phyloP scores from a whole-genome alignment of 2,329 filamentous ascomycete species.

The Helotiales sp. region DNA sequence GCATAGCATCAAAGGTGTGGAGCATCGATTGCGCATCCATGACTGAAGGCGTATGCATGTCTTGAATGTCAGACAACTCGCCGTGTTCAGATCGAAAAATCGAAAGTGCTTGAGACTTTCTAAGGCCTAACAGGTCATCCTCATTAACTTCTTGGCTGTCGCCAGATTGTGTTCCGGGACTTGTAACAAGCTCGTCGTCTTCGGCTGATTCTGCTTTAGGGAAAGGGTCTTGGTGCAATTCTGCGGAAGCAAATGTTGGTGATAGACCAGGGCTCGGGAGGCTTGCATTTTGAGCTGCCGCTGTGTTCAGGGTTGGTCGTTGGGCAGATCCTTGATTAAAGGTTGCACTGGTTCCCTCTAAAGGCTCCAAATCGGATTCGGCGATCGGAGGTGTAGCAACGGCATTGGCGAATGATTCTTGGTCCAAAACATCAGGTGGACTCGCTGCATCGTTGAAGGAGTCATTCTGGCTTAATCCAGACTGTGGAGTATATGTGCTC shows the following conservation, averaged over 20 bases:
- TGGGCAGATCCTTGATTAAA: slow-evolving; percentile 53
- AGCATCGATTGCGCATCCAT: slow-evolving; percentile 87
- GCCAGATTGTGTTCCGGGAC: slow-evolving; percentile 43
- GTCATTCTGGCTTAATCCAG: slow-evolving; percentile 49
- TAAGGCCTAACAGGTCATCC: slow-evolving; percentile 24
- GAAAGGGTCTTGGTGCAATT: slow-evolving; percentile 44
- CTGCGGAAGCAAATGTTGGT: slow-evolving; percentile 79
- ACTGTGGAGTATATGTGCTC: slow-evolving; percentile 53
- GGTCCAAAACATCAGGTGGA: slow-evolving; percentile 36
- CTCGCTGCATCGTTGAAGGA: slow-evolving; percentile 38
- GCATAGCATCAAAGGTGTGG: slow-evolving; percentile 89
- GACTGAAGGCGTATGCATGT: slow-evolving; percentile 48
- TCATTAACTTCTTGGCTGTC: slow-evolving; percentile 38
- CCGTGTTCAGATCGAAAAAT: slow-evolving; percentile 36
- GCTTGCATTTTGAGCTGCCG: slow-evolving; percentile 83
- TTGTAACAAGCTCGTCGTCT: slow-evolving; percentile 42
- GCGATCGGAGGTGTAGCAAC: slow-evolving; percentile 78
- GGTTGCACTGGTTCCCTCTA: slow-evolving; percentile 56
- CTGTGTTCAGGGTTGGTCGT: slow-evolving; percentile 66
- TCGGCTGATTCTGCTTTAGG: slow-evolving; percentile 52
- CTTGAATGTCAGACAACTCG: slow-evolving; percentile 37
- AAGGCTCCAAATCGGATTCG: slow-evolving; percentile 71
- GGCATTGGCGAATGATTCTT: slow-evolving; percentile 63
- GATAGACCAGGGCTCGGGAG: slow-evolving; percentile 94
- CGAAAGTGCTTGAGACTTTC: slow-evolving; percentile 50